Evolutionary conservation across 2,329 filamentous ascomycete species (phyloP).

Genomic region (Graphiopsis chlorocephala): DNA sequence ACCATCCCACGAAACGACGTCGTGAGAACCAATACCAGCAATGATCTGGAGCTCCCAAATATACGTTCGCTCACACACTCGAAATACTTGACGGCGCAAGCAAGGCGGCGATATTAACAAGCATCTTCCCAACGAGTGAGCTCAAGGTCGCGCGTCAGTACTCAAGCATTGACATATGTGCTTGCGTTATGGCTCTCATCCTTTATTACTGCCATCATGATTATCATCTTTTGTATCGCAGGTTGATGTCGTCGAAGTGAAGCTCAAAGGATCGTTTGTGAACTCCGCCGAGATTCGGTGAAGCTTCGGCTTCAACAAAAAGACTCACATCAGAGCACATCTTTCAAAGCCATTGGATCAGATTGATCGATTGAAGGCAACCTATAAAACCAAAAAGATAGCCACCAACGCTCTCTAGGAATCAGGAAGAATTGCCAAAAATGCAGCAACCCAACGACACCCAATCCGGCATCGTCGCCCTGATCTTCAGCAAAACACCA

Average conservation of each 20-base stretch:
- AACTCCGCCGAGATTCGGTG: neutral
- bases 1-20: neutral
- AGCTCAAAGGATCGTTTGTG: neutral
- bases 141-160: neutral
- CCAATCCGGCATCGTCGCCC: conserved; percentile 17
- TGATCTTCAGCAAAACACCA: conserved; percentile 18
- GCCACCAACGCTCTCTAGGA: neutral
- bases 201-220: neutral
- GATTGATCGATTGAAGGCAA: neutral
- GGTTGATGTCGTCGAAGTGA: neutral
- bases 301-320: neutral
- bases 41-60: neutral
- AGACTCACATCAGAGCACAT: conserved; percentile 1
- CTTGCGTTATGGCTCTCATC: neutral
- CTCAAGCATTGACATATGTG: neutral
- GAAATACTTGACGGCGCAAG: neutral
- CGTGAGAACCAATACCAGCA: neutral
- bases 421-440: neutral
- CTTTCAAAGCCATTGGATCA: neutral
- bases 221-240: neutral
- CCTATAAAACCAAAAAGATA: neutral
- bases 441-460: neutral
- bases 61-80: neutral
- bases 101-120: neutral
- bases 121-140: neutral